Conservation (phyloP, 768 basidiomycete genomes). For the Tricholoma sp. region DNA sequence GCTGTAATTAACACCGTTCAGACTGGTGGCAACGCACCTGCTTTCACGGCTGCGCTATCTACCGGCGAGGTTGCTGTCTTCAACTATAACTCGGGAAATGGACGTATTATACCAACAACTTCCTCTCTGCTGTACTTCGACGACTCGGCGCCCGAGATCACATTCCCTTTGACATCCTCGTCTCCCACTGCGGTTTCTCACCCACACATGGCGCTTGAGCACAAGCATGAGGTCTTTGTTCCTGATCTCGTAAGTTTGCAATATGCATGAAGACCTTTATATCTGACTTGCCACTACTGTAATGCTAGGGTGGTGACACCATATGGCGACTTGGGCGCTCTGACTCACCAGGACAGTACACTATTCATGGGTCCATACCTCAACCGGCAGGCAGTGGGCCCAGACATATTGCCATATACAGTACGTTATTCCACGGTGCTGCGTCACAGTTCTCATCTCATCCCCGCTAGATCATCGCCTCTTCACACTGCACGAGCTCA, state of each 20-base stretch:
- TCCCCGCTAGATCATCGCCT: constrained; percentile 37
- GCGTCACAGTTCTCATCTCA: not conserved
- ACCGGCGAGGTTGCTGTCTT: constrained; percentile 55
- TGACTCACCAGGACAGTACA: constrained; percentile 38
- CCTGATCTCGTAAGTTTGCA: constrained; percentile 46
- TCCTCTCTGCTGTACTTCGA: constrained; percentile 29
- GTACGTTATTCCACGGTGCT: constrained; percentile 20
- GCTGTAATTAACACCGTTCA: constrained; percentile 37
- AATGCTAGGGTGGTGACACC: constrained; percentile 50
- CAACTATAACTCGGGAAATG: constrained; percentile 57
- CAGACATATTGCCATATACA: constrained; percentile 45
- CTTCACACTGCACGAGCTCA: constrained; percentile 50
- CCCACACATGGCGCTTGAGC: constrained; percentile 58
- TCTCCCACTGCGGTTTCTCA: constrained; percentile 37
- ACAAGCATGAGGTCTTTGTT: constrained; percentile 48
- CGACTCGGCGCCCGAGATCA: constrained; percentile 36
- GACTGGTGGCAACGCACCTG: constrained; percentile 48
- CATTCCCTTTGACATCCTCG: constrained; percentile 41
- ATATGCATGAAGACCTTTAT: not conserved
- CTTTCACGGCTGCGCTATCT: constrained; percentile 45
- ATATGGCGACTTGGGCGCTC: constrained; percentile 54
- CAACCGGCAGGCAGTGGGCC: constrained; percentile 46
- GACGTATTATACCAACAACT: constrained; percentile 44
- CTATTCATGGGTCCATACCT: constrained; percentile 47
- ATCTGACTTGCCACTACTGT: not conserved